These are phyloP conservation scores for Lecanoromycetidae sp. DNA, from an alignment of 2,329 filamentous ascomycete genomes.

Conservation along the genomic window DNA sequence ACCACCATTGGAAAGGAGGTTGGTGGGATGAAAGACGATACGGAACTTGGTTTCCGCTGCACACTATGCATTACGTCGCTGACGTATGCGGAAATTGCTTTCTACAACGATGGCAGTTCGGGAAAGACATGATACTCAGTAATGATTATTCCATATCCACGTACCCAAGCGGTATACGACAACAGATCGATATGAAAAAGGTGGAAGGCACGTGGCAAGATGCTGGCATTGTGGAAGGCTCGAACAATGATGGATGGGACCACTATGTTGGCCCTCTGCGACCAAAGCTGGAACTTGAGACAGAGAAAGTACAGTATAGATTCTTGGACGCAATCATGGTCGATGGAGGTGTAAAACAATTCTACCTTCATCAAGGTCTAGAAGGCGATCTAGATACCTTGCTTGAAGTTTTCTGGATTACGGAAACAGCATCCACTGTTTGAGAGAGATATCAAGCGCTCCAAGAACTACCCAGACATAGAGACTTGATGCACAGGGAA, in stretches of 20 bases:
- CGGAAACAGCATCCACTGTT: not conserved
- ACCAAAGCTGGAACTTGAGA: constrained; percentile 27
- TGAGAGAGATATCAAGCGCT: not conserved
- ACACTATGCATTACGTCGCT: constrained; percentile 32
- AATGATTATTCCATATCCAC: constrained; percentile 48
- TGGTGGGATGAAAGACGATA: constrained; percentile 26
- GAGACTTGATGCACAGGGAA: too few species aligned
- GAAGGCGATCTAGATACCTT: constrained; percentile 26
- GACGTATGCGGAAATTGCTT: constrained; percentile 45
- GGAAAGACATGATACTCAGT: constrained; percentile 36
- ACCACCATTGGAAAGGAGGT: constrained; percentile 55
- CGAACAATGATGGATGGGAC: constrained; percentile 32
- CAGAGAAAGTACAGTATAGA: constrained; percentile 41
- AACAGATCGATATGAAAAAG: constrained; percentile 17
- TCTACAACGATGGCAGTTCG: constrained; percentile 42
- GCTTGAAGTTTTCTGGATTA: constrained; percentile 8
- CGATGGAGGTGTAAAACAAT: constrained; percentile 37
- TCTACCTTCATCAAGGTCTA: constrained; percentile 40
- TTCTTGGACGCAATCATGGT: constrained; percentile 34
- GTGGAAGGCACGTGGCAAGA: constrained; percentile 44
- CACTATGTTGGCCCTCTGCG: constrained; percentile 43
- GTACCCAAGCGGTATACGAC: constrained; percentile 30
- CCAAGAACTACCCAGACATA: too few species aligned
- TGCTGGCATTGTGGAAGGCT: constrained; percentile 17
- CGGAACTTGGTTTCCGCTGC: not conserved